phyloP scores from a whole-genome alignment of 2,329 filamentous ascomycete genomes.

The Fusarium irregulare region DNA sequence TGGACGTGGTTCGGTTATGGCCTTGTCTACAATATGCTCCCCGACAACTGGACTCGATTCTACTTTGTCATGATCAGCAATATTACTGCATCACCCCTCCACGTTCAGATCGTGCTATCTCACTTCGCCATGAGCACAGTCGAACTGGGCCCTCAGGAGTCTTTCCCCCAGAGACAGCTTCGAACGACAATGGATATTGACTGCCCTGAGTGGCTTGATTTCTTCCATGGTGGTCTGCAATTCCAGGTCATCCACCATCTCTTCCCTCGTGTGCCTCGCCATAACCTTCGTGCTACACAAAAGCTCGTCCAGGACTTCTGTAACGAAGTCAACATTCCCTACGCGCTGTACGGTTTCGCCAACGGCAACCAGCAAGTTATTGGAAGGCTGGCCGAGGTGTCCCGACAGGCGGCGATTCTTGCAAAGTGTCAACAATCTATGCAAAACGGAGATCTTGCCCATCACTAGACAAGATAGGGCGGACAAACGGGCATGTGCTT shows the following conservation, averaged over 20 bases:
- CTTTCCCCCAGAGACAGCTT: slow-evolving; percentile 90
- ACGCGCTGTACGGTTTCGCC: slow-evolving; percentile 86
- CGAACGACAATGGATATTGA: slow-evolving; percentile 95
- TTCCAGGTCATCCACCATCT: slow-evolving; percentile 92
- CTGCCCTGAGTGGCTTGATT: slow-evolving; percentile 88
- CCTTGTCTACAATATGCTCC: slow-evolving; percentile 79
- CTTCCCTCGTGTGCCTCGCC: slow-evolving; percentile 83
- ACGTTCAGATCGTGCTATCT: slow-evolving; percentile 90
- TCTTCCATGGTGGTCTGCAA: slow-evolving; percentile 87
- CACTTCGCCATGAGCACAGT: slow-evolving; percentile 95
- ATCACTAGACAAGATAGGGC: slow-evolving; percentile 19
- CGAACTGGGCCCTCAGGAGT: slow-evolving; percentile 84
- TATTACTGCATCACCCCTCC: slow-evolving; percentile 81
- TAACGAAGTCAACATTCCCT: slow-evolving; percentile 82
- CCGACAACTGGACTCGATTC: slow-evolving; percentile 75
- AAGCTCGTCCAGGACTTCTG: slow-evolving; percentile 84
- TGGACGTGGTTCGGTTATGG: slow-evolving; percentile 89
- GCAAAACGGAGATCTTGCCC: slow-evolving; percentile 45
- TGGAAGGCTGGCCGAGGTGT: slow-evolving; percentile 79
- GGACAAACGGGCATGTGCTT: not conserved
- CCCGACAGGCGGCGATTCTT: slow-evolving; percentile 80
- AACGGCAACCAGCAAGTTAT: slow-evolving; percentile 86
- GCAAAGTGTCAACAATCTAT: slow-evolving; percentile 76
- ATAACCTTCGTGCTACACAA: slow-evolving; percentile 82
- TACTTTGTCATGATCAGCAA: slow-evolving; percentile 84